Base-by-base conservation (phyloP, 257 asterid species). In the Thymus quinquecostatus region DNA sequence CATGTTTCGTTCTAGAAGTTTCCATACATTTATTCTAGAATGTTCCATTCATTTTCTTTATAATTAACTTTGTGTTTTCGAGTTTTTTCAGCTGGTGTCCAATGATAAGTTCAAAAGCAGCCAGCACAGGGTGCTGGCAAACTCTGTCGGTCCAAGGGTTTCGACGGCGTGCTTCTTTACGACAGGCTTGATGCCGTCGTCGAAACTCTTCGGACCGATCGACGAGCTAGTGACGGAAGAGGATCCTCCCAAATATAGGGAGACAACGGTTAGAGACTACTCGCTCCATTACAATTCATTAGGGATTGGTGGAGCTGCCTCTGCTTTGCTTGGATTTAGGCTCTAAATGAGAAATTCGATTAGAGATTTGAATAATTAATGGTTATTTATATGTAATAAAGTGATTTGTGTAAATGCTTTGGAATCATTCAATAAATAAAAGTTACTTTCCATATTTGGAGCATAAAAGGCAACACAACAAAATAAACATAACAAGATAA, bases 111-210 rank as follows among this genome's bases (percentile, higher is more conserved):
- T 80, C 58, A 72, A 78, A 64, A 84, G 89, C 71, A 70, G 77
- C 60, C 77, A 82, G 34, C 89, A 84, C 34, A 82, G 85, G 60
- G 89, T 82, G 28, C 33, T 86, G 58, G 82, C 89, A 1, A 82
- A 81, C 62, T 10, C 4, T 8, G 50, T 1, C 1, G 83, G 87
- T 10, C 93, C 88, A 14, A 69, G 93, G 70, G 82, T 83, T 1
- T 87, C 86, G 5, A 83, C 75, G 21, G 93, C 90, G 4, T 71
- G 83, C 66, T 87, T 87, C 70, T 83, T 87, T 41, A 78, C 80
- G 5, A 85, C 90, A 0, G 83, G 81, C n/a, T 48, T 78, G 71
- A 63, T 79, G 73, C 85, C 85, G 12, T 75, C 74, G 4, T 2
- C 70, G n/a, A 85, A 83, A 61, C 1, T 78, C 1, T 83, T 76